Evolutionary conservation across 345 rosid species (phyloP), one percentile per base, ranked within the genome.

Genomic region (Euphorbia tirucalli): DNA sequence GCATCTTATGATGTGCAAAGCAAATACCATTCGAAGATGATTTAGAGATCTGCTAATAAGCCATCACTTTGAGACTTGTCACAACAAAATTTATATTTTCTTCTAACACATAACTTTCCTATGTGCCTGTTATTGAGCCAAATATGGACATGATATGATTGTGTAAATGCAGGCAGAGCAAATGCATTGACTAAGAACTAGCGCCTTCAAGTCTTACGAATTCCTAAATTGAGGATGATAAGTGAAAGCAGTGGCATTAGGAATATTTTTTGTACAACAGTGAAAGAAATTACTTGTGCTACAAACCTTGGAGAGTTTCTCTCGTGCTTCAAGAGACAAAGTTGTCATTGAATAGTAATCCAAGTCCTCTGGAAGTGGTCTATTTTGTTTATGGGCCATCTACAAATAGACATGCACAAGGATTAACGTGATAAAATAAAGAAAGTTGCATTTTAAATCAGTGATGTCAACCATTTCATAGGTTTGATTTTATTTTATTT

Each of bases 301-400:
- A 79, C 84, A 80, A 44, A 92, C 97, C 97, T 92, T 95, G 68
- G 99, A 90, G 68, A 95, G 92, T 70, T 95, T 95, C 77, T 95
- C 97, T 39, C 97, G 94, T 18, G 97, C 87, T 88, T 95, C 99
- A 50, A 80, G 89, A 5, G 97, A 95, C 75, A 95, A 74, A 43
- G 92, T 92, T 75, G 86, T 84, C 97, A 95, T 87, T 50, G 89
- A 80, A 82, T 79, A 52, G 89, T 95, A 95, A 89, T 92, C 93
- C 87, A 94, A 83, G 88, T 89, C 84, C 10, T 84, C 84, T 21
- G 98, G 92, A 82, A 94, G 93, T 63, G 76, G 84, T 83, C 90
- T 88, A 82, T 89, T 89, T 82, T 90, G 90, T 84, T 94, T 88
- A 77, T 82, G 91, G 66, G 83, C 83, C 92, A 94, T 94, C 98